Evolutionary conservation across 2,329 filamentous ascomycete species (phyloP).

Genomic region (Colletotrichum aenigma): DNA sequence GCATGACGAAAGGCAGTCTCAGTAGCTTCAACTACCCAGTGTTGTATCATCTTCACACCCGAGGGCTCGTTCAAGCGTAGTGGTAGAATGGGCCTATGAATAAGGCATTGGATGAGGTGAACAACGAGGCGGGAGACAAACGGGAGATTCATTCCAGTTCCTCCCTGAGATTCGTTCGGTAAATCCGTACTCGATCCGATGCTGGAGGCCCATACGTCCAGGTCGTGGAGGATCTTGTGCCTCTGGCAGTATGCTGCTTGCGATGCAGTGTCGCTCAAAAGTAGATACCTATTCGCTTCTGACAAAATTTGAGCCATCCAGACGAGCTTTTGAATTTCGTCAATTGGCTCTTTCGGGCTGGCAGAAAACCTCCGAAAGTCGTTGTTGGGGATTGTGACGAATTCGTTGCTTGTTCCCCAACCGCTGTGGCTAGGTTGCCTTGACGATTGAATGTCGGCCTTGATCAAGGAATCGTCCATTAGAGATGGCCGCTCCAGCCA

Average conservation of each 20-base stretch:
- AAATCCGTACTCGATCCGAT: neutral
- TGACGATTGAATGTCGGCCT: neutral
- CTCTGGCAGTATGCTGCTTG: slow-evolving; percentile 4
- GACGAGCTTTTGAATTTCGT: neutral
- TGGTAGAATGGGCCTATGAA: slow-evolving; percentile 2
- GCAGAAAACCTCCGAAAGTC: neutral
- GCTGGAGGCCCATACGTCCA: slow-evolving; percentile 2
- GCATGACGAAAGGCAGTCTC: slow-evolving; percentile 4
- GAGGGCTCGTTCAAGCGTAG: neutral
- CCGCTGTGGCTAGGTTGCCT: neutral
- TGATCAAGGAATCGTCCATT: slow-evolving; percentile 5
- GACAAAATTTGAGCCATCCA: neutral
- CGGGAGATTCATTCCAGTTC: neutral
- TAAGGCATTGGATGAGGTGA: slow-evolving; percentile 10
- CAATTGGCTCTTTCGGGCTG: neutral
- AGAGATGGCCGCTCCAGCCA: slow-evolving; percentile 10
- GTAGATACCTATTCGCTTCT: slow-evolving; percentile 6
- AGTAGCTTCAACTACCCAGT: slow-evolving; percentile 1
- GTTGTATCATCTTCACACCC: slow-evolving; percentile 5
- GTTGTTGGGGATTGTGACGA: neutral
- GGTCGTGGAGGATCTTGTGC: slow-evolving; percentile 7
- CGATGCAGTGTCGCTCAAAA: neutral
- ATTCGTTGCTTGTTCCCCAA: neutral
- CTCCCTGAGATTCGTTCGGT: neutral
- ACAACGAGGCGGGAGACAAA: neutral